phyloP scores from a whole-genome alignment of 768 basidiomycete species.

The Suillus fuscotomentosus region DNA sequence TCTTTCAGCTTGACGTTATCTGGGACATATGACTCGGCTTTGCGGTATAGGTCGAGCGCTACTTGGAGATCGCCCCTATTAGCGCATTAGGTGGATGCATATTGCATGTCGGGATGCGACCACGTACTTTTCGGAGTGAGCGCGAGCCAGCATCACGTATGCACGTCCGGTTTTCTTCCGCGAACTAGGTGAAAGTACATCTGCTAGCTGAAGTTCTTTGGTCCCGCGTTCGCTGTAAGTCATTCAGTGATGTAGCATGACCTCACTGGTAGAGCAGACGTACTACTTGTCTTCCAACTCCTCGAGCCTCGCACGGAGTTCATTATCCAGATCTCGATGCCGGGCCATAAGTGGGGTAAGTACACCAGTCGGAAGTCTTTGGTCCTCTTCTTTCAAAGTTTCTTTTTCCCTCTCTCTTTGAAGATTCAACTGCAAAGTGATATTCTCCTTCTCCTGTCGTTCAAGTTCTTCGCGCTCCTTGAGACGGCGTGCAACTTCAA shows the following conservation, averaged over 20 bases:
- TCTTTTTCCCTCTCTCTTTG: conserved; percentile 10
- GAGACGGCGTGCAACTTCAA: conserved; percentile 67
- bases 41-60: conserved; percentile 79
- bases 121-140: conserved; percentile 76
- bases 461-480: conserved; percentile 39
- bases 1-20: conserved; percentile 83
- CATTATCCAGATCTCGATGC: conserved; percentile 68
- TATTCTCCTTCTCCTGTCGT: conserved; percentile 29
- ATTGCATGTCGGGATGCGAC: background rate
- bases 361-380: conserved; percentile 35
- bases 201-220: conserved; percentile 59
- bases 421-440: conserved; percentile 15
- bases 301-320: conserved; percentile 58
- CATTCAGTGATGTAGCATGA: conserved; percentile 13
- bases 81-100: background rate
- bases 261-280: conserved; percentile 26
- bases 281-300: conserved; percentile 77
- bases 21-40: conserved; percentile 81
- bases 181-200: conserved; percentile 67
- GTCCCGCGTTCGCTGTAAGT: conserved; percentile 53
- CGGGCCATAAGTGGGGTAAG: conserved; percentile 62
- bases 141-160: conserved; percentile 79
- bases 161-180: conserved; percentile 82
- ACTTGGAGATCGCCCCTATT: conserved; percentile 74
- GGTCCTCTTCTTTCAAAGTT: conserved; percentile 9